A percentile compares a stretch with the other conserved stretches of the same genome.
These are phyloP conservation scores for Hippophae gyantsensis DNA, from an alignment of 306 rosid species.

Conservation along the genomic window DNA sequence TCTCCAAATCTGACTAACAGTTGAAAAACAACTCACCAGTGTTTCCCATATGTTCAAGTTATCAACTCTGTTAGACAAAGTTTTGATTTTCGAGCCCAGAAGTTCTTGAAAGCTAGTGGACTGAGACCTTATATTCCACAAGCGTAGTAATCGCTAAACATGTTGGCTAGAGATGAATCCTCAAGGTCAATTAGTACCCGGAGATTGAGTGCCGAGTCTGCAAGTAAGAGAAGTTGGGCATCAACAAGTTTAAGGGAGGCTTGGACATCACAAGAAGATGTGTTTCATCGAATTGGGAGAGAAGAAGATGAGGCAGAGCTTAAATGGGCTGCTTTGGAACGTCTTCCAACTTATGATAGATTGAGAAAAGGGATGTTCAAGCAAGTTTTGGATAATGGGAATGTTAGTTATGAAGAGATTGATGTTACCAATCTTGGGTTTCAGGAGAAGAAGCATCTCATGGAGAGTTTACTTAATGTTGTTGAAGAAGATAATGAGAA, in stretches of 20 bases:
- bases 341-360: constrained; percentile 82
- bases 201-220: no score
- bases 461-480: constrained; percentile 40
- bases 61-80: no score
- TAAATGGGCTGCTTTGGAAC: constrained; percentile 78
- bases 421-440: constrained; percentile 49
- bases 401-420: constrained; percentile 39
- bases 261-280: constrained; percentile 34
- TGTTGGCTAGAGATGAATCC: no score
- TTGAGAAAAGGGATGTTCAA: constrained; percentile 48
- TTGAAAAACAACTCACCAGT: no score
- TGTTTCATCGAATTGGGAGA: constrained; percentile 26
- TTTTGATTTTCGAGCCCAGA: no score
- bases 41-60: no score
- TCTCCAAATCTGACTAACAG: no score
- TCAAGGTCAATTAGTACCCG: no score
- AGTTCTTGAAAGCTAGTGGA: no score
- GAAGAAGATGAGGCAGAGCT: constrained; percentile 53
- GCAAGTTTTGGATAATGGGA: constrained; percentile 43
- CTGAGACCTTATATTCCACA: no score
- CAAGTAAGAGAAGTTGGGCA: constrained; percentile 38
- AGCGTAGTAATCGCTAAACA: no score
- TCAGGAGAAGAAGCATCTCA: constrained; percentile 35
- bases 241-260: constrained; percentile 41
- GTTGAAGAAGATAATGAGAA: constrained; percentile 66